Base-by-base conservation (phyloP, 2,329 filamentous ascomycete species). In the Gremmenia infestans region DNA sequence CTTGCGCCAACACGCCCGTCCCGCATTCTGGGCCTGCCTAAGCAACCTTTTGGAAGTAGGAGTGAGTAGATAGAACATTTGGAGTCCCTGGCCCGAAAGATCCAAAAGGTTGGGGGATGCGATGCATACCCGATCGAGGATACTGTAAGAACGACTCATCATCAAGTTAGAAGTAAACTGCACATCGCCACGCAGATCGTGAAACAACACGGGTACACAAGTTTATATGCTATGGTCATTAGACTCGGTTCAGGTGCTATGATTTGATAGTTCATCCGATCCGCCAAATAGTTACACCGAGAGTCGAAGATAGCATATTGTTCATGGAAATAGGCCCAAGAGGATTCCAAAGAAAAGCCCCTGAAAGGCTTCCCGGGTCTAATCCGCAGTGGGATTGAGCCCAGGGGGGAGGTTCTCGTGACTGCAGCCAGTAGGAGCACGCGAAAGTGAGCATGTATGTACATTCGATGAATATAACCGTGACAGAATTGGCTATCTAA, bases 191-290 rank as follows among this genome's bases (percentile, higher is more conserved):
- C 52, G 40, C 28, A 35, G 28, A 42, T 43, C 55, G 54, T 52
- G 56, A 58, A 58, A 58, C 58, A 58, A 28, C 48, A 45, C 51
- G 37, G 53, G 35, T 54, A 53, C 56, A 52, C 51, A 22, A 37
- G 25, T 9, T 47, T 2, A 40, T n/a, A 15, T 15, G 3, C 8
- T 40, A 14, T 40, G 17, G 12, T 53, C 28, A 9, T 32, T 11
- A 11, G 28, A 11, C 28, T 11, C 9, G 9, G 28, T 32, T 32
- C 28, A 32, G 53, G 32, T 56, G 50, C 51, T 36, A 36, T 36
- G 35, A 47, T 39, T 43, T 53, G 43, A 48, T 52, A 17, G 35
- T 4, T 50, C 14, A 25, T 25, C 7, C 22, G n/a, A 37, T 36
- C 39, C 56, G 52, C 25, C 54, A 57, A 53, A 52, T 17, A 45